Evolutionary conservation across 2,329 filamentous ascomycete genomes (phyloP), one percentile per base, ranked within the genome.

Genomic region (Gnomoniopsis sp.): DNA sequence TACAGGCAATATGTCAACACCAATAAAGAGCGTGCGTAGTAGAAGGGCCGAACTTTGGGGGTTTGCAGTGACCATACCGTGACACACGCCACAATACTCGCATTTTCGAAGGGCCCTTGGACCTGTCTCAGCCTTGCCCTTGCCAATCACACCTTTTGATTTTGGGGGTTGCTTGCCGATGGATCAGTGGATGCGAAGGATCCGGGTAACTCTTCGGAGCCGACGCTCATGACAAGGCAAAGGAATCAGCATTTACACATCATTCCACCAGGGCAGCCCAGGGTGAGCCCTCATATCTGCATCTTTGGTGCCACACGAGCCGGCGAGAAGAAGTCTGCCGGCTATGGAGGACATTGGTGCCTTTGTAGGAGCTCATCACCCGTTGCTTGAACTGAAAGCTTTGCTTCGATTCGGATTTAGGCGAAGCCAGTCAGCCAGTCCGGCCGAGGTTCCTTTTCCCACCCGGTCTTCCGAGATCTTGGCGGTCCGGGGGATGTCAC

Each of bases 131-230:
- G 47, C 23, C 15, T 49, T n/a, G 23, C n/a, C 38, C 38, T 41
- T 41, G 38, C 38, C 22, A 41, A 41, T 19, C 21, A 36, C 22
- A 19, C n/a, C 36, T 30, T 34, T 49, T 23, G 48, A 34, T 17
- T 17, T 41, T 30, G 17, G 3, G 33, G 3, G 33, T 22, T 41
- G 34, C n/a, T 19, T 30, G 46, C 41, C n/a, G 33, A 41, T 26
- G 26, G 30, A 12, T 23, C 34, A 30, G n/a, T 2, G 19, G 19
- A 23, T 19, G 36, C 17, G 6, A 53, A 21, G 44, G 30, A 49
- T 38, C 19, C 56, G 56, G 56, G 49, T 49, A 34, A 47, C 48
- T 44, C 17, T 49, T 59, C 50, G 52, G 59, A 53, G 36, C 52
- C 48, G 49, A 47, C 44, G 19, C 22, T 8, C 33, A 49, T 33